Percentiles rank a stretch among this genome's conserved stretches.
phyloP scores from a whole-genome alignment of 441 rosid species.

The Populus hybrid region DNA sequence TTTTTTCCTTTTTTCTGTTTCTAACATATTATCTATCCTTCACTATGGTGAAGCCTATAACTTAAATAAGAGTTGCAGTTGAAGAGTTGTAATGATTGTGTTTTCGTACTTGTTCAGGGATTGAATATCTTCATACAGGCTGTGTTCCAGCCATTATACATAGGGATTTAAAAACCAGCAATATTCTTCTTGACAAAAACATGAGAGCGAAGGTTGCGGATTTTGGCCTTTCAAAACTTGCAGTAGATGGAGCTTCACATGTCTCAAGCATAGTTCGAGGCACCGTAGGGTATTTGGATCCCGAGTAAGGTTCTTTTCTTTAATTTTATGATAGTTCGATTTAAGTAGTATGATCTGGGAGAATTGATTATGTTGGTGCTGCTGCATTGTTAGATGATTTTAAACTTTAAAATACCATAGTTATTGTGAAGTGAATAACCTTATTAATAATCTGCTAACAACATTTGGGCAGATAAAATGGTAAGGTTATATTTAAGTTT shows the following conservation, averaged over 20 bases:
- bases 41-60: conserved; percentile 1
- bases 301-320: conserved; percentile 61
- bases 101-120: conserved; percentile 46
- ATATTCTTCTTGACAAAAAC: conserved; percentile 85
- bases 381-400: background rate
- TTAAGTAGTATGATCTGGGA: background rate
- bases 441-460: background rate
- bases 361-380: background rate
- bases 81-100: background rate
- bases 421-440: background rate
- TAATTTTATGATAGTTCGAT: background rate
- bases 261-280: conserved; percentile 98
- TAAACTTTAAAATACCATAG: background rate
- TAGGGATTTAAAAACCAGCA: conserved; percentile 90
- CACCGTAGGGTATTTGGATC: conserved; percentile 95
- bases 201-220: conserved; percentile 95
- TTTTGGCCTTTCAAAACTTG: conserved; percentile 88
- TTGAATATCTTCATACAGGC: conserved; percentile 95
- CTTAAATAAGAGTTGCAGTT: background rate
- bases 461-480: background rate
- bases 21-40: background rate
- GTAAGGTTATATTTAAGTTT: too few relatives aligned
- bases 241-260: conserved; percentile 87
- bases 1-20: background rate
- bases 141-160: conserved; percentile 95